Evolutionary conservation across 2,329 filamentous ascomycete species (phyloP).

Genomic region (Pseudocercospora eumusae): DNA sequence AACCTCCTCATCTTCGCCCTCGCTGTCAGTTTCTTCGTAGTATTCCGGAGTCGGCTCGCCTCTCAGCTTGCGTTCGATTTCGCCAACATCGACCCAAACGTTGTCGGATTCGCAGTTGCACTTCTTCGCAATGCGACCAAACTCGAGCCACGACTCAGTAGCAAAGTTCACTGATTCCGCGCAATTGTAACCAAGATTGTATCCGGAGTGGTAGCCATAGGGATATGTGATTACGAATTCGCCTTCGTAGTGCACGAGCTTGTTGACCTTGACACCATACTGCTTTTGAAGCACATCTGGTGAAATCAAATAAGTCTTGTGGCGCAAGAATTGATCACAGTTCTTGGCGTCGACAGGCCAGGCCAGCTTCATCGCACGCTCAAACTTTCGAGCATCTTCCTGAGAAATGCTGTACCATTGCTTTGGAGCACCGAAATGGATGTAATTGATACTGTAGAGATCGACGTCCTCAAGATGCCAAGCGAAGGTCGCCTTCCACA

Average conservation of each 20-base stretch:
- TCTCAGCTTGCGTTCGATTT: constrained; percentile 90
- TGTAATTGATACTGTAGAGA: constrained; percentile 99
- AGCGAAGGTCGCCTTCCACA: constrained; percentile 99
- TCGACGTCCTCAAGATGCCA: constrained; percentile 99
- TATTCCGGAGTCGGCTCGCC: constrained; percentile 81
- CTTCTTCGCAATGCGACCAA: constrained; percentile 92
- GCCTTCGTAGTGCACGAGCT: constrained; percentile 89
- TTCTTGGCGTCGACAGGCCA: constrained; percentile 95
- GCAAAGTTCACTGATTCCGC: constrained; percentile 99
- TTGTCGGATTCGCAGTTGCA: constrained; percentile 97
- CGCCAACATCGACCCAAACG: constrained; percentile 95
- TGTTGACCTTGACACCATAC: constrained; percentile 95
- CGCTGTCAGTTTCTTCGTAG: constrained; percentile 75
- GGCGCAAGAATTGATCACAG: constrained; percentile 91
- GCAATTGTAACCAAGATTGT: constrained; percentile 97
- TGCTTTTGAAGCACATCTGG: constrained; percentile 82
- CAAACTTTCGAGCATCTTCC: constrained; percentile 87
- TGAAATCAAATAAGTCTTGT: constrained; percentile 97
- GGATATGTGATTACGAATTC: constrained; percentile 99
- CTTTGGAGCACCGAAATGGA: constrained; percentile 97
- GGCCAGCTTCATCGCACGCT: constrained; percentile 89
- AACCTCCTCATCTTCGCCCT: constrained; percentile 56
- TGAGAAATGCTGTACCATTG: constrained; percentile 99
- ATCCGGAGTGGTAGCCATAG: constrained; percentile 97
- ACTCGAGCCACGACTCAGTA: constrained; percentile 90